Conservation (phyloP, 768 basidiomycete species). For the Nidula microcarpa region DNA sequence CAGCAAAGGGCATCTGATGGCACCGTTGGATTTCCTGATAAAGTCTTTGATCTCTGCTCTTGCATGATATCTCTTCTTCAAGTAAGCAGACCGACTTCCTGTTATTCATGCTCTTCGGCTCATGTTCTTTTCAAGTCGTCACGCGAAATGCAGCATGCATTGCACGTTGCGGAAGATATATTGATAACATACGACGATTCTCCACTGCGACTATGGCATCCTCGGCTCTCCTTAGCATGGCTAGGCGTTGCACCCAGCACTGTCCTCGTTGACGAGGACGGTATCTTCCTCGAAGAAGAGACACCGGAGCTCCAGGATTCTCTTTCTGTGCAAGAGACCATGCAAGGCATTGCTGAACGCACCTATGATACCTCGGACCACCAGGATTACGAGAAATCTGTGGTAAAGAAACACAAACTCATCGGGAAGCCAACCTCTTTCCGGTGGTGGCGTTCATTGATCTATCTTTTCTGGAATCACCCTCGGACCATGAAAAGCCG, state of each 20-base stretch:
- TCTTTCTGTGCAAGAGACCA: conserved; percentile 24
- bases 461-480: conserved; percentile 17
- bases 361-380: conserved; percentile 4
- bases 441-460: conserved; percentile 6
- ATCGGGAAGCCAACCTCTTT: conserved; percentile 5
- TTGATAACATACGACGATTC: conserved; percentile 24
- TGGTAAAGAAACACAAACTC: background rate
- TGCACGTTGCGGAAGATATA: conserved; percentile 27
- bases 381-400: conserved; percentile 1
- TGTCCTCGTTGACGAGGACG: conserved; percentile 14
- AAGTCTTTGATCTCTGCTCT: conserved; percentile 30
- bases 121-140: conserved; percentile 30
- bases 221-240: conserved; percentile 36
- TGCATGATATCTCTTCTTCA: conserved; percentile 43
- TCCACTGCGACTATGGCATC: conserved; percentile 32
- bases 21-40: conserved; percentile 16
- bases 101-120: background rate
- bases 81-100: conserved; percentile 16
- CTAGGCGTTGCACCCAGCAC: conserved; percentile 32
- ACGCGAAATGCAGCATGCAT: conserved; percentile 30
- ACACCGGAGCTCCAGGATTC: conserved; percentile 7
- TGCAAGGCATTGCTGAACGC: conserved; percentile 27
- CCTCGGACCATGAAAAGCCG: conserved; percentile 21
- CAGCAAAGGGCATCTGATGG: conserved; percentile 15
- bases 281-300: conserved; percentile 9